A percentile compares a stretch with the other conserved stretches of the same genome.
Conservation (phyloP, 2,329 filamentous ascomycete species). For the Aureobasidium sp. region DNA sequence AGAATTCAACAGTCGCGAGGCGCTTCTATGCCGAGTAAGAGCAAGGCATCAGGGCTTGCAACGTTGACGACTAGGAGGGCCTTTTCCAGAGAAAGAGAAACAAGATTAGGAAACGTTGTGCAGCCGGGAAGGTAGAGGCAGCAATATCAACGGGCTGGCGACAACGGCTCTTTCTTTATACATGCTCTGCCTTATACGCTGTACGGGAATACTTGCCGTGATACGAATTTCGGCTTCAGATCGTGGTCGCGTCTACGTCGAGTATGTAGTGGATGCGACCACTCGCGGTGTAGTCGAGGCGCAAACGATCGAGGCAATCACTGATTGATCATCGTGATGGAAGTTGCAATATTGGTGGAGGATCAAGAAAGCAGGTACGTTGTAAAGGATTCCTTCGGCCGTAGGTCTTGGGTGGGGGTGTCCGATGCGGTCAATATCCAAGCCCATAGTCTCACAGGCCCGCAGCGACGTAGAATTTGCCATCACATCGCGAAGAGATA, state of each 20-base stretch:
- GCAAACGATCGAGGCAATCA: neutral
- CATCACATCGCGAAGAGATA: no score
- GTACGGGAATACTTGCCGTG: neutral
- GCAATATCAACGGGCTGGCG: neutral
- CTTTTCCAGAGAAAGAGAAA: neutral
- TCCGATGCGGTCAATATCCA: neutral
- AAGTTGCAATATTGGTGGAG: neutral
- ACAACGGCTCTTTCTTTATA: neutral
- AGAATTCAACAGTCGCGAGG: neutral
- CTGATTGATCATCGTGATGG: neutral
- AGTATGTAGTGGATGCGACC: neutral
- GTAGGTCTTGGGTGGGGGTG: neutral
- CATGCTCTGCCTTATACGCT: neutral
- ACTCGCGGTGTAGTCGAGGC: neutral
- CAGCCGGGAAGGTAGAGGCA: neutral
- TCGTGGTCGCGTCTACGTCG: neutral
- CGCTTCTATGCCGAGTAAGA: neutral
- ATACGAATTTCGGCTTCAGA: neutral
- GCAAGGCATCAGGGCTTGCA: neutral
- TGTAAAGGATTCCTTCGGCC: neutral
- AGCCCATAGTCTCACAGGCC: neutral
- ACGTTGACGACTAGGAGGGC: neutral
- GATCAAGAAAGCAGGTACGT: neutral
- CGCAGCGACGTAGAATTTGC: no score
- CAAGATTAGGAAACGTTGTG: neutral